These are phyloP conservation scores for Fragilaria radians DNA, from an alignment of 108 stramenopile species.

Conservation along the genomic window DNA sequence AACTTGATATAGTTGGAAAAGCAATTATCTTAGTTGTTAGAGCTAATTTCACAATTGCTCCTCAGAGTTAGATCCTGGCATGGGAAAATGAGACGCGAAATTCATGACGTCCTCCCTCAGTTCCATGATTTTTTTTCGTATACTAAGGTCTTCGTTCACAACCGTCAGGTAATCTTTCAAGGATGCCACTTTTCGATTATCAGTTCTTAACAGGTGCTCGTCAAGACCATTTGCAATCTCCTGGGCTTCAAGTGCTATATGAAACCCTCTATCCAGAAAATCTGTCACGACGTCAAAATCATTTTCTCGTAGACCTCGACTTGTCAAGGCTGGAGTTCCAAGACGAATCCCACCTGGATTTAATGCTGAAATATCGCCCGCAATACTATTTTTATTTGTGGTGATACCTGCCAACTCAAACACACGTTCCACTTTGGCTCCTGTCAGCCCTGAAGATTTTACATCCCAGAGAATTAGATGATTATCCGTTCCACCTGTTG, in stretches of 20 bases:
- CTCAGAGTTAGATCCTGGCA: too few species aligned
- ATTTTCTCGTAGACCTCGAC: constrained; percentile 75
- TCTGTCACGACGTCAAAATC: constrained; percentile 96
- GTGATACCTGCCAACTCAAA: constrained; percentile 93
- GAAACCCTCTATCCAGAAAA: constrained; percentile 86
- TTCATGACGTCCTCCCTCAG: constrained; percentile 61
- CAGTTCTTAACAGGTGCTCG: constrained; percentile 26
- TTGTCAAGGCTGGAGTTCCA: constrained; percentile 92
- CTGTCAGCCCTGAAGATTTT: constrained; percentile 88
- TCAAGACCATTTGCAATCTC: constrained; percentile 49
- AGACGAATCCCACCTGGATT: constrained; percentile 98
- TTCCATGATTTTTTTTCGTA: constrained; percentile 35
- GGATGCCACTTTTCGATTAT: constrained; percentile 32
- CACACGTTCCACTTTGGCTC: constrained; percentile 95
- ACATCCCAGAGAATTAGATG: constrained; percentile 99
- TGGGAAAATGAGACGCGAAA: constrained; percentile 63
- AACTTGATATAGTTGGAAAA: too few species aligned
- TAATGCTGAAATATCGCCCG: constrained; percentile 94
- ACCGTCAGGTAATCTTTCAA: constrained; percentile 71
- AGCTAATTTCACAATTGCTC: too few species aligned
- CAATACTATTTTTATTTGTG: constrained; percentile 98
- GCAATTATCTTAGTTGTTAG: too few species aligned
- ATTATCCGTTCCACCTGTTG: constrained; percentile 99
- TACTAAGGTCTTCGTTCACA: constrained; percentile 26
- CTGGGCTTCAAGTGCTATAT: constrained; percentile 76